Evolutionary conservation across 805 yeast species (phyloP), one percentile per base, ranked within the genome.

Genomic region (Naumovozyma baii): DNA sequence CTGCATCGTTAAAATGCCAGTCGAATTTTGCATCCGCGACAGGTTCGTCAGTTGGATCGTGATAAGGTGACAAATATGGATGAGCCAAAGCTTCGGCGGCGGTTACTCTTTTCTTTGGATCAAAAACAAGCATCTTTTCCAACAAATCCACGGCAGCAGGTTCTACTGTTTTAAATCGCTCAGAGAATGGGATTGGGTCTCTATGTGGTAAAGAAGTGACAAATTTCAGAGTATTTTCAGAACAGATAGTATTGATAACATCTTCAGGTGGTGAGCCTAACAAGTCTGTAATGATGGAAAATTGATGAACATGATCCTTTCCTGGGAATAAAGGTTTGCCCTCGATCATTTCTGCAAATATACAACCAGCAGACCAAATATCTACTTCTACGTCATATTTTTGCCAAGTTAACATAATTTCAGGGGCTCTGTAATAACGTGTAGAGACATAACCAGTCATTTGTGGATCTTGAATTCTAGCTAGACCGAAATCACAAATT

Each of bases 371-470:
- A 17, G 94, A 82, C 98, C 98, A 90, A 52, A 90, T 84, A 63
- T 90, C 98, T 30, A 90, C 97, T 64, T 88, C 96, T 7, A 85
- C 80, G 56, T 88, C 96, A 64, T 90, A 90, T 59, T 90, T 86
- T 62, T 90, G 98, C 97, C 97, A 90, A 19, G 96, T 87, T 48
- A 90, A 73, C 98, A 90, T 90, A 63, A 90, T 90, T 61, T 90
- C 98, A 2, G 98, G 98, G 0, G 97, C 98, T 46, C 98, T 75
- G 64, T 90, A 90, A 68, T 87, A 90, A 55, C 98, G 66, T 3
- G 98, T 90, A 4, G 94, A 82, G 14, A 90, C 98, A 61, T 90
- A 90, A 8, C 97, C 98, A 1, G 97, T 90, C 98, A 90, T 90
- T 62, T 90, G 97, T 12, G 96, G 96, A 65, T 90, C 98, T 68